Evolutionary conservation across 2,329 filamentous ascomycete genomes (phyloP), one percentile per base, ranked within the genome.

Genomic region (Colletotrichum phormii): DNA sequence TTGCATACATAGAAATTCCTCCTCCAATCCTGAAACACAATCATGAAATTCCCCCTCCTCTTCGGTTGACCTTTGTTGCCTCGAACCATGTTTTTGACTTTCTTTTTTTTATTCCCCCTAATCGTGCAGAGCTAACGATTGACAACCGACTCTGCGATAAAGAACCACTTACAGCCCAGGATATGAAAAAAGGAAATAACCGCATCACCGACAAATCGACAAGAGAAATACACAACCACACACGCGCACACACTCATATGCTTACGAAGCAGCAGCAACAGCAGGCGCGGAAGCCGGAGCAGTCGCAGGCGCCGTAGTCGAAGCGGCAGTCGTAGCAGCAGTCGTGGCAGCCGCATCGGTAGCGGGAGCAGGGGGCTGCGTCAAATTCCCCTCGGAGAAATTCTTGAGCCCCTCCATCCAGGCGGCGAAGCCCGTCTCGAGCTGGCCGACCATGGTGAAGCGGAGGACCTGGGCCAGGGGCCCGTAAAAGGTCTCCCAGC

Each of bases 401-500:
- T 64, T 74, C 80, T 83, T 85, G 68, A 87, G 71, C 37, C 82
- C 84, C 35, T 78, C 77, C 75, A 78, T 81, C 81, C 84, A 86
- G 66, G 78, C 80, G 42, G 78, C 79, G 70, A 85, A 83, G 18
- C 80, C 81, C 11, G 75, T 77, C 57, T 77, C 72, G 33, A 87
- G 74, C 74, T 77, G 74, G 7, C 59, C 64, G 1, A 82, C 82
- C 33, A 82, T 80, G 1, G 78, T 75, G 33, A 75, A 53, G 76
- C 77, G 81, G 18, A 86, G 78, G 13, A 81, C 77, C 4, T 78
- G 77, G 11, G 79, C 81, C 69, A 86, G 49, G 6, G 79, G 61
- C 0, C 85, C 84, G 51, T 82, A 82, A 75, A 85, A 86, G n/a
- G 85, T 86, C 80, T 87, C 84, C 81, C 81, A 86, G 77, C 81